Evolutionary conservation across 2,329 filamentous ascomycete species (phyloP).

Genomic region (Pseudopyricularia javanii): DNA sequence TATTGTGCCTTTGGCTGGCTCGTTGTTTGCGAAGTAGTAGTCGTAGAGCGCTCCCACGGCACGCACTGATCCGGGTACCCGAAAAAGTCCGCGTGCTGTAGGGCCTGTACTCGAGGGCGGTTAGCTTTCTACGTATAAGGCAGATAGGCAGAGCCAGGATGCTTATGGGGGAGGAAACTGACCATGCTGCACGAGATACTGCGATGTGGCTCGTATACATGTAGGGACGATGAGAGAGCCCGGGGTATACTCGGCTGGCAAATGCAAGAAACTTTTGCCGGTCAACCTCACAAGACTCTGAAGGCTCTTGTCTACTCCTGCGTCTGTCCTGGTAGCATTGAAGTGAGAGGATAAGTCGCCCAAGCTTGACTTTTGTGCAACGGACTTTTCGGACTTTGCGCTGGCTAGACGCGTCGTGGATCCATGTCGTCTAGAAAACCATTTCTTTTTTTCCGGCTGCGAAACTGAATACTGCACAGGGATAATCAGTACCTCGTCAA

Average conservation of each 20-base stretch:
- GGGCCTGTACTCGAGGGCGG: neutral
- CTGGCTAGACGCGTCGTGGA: conserved; percentile 6
- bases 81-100: conserved; percentile 38
- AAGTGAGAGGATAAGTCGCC: conserved; percentile 39
- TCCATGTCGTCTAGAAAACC: neutral
- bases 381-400: conserved; percentile 12
- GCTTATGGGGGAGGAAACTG: conserved; percentile 7
- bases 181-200: conserved; percentile 50
- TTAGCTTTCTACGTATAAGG: neutral
- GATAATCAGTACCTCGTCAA: neutral
- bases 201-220: conserved; percentile 53
- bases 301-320: conserved; percentile 36
- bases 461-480: neutral
- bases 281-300: conserved; percentile 49
- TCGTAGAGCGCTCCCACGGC: conserved; percentile 47
- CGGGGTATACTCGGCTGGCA: conserved; percentile 46
- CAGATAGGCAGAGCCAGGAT: neutral
- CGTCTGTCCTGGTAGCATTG: conserved; percentile 28
- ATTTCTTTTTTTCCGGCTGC: neutral
- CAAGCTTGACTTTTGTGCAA: conserved; percentile 38
- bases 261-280: conserved; percentile 48
- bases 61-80: conserved; percentile 46
- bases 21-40: conserved; percentile 41
- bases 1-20: conserved; percentile 17
- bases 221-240: conserved; percentile 48